A percentile compares a stretch with the other conserved stretches of the same genome.
These are phyloP conservation scores for Paramarasmius palmivorus DNA, from an alignment of 1,284 basidiomycete genomes.

Conservation along the genomic window DNA sequence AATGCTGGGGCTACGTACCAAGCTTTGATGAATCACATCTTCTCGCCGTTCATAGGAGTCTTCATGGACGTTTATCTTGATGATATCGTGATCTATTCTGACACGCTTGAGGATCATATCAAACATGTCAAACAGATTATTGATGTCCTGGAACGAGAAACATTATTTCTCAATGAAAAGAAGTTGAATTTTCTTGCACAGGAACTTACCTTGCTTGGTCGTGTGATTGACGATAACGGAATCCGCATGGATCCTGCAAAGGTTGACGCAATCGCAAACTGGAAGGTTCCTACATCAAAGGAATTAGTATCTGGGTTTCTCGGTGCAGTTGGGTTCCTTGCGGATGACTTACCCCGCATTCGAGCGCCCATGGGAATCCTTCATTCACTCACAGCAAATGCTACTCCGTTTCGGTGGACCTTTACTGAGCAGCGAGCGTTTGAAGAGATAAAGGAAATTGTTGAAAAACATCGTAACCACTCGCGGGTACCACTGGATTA, in stretches of 20 bases:
- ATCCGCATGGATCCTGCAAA: slow-evolving; percentile 26
- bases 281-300: slow-evolving; percentile 18
- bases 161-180: slow-evolving; percentile 5
- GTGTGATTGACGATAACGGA: slow-evolving; percentile 20
- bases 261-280: slow-evolving; percentile 19
- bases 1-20: slow-evolving; percentile 25
- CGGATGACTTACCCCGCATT: slow-evolving; percentile 16
- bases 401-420: slow-evolving; percentile 20
- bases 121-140: slow-evolving; percentile 25
- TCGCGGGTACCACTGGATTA: slow-evolving; percentile 23
- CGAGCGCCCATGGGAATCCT: slow-evolving; percentile 16
- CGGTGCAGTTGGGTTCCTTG: slow-evolving; percentile 19
- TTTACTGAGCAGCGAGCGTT: slow-evolving; percentile 24
- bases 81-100: slow-evolving; percentile 30
- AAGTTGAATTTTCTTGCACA: slow-evolving; percentile 18
- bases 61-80: no score
- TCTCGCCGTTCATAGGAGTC: no score
- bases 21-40: no score
- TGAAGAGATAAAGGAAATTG: slow-evolving; percentile 17
- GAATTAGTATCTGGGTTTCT: slow-evolving; percentile 20
- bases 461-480: slow-evolving; percentile 18
- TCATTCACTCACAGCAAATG: background rate
- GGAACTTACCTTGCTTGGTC: slow-evolving; percentile 24
- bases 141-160: slow-evolving; percentile 17
- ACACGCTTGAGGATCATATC: slow-evolving; percentile 28